Evolutionary conservation across 2,329 filamentous ascomycete species (phyloP), one percentile per base, ranked within the genome.

Genomic region (Juglanconis sp.): DNA sequence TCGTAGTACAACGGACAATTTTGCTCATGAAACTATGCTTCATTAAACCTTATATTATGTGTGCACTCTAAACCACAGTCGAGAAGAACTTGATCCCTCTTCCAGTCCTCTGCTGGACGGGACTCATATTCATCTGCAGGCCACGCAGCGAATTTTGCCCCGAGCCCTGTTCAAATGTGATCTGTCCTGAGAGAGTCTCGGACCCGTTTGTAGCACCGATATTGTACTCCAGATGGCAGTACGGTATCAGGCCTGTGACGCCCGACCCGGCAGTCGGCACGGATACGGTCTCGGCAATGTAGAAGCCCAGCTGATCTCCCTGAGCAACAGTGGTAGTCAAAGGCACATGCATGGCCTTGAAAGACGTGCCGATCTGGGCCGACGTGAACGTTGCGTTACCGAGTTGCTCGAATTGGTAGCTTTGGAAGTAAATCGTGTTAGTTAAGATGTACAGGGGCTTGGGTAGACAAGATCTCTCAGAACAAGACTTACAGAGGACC

Each of bases 181-280:
- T 15, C n/a, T 60, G 53, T 3, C 49, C 53, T 10, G 40, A 31
- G 11, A 54, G 49, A 15, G 42, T 36, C 44, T 40, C 40, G 7
- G 53, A 47, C 11, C 48, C 13, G 24, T 60, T 60, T 3, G 40
- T 8, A 9, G 48, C 47, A 5, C 42, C 59, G 1, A 40, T 36
- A 17, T 57, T 57, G 15, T 57, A 60, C 17, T 60, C 59, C 10
- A 60, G 42, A 24, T 60, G 54, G n/a, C 59, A 60, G 35, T 53
- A 57, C 3, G 59, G 54, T 34, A 60, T 36, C n/a, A 60, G 35
- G 31, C 53, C 57, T n/a, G 44, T n/a, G 54, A 57, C 10, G 40
- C 40, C 34, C 44, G n/a, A 9, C 49, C 50, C 15, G 49, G 56
- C 48, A 32, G 24, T 4, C 13, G 52, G 30, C 24, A 24, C 42